Conservation (phyloP, 2,329 filamentous ascomycete species). For the Trichoderma breve region DNA sequence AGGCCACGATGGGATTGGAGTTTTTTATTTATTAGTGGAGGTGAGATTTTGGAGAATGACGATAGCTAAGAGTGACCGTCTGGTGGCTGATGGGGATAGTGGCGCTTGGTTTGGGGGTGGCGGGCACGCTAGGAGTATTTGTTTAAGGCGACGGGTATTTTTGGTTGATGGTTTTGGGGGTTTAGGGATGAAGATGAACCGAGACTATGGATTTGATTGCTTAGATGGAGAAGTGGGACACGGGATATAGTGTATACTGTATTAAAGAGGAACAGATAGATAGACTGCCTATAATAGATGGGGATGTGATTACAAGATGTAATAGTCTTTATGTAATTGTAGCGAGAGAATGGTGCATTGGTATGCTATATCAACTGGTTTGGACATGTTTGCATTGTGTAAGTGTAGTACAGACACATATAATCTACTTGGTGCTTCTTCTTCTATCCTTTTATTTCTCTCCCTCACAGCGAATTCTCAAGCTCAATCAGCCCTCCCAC, state of each 20-base stretch:
- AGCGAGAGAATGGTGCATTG: neutral
- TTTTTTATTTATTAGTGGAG: neutral
- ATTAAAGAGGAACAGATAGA: neutral
- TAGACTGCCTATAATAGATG: neutral
- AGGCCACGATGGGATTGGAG: slow-evolving; percentile 4
- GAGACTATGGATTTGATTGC: neutral
- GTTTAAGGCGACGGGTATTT: slow-evolving; percentile 15
- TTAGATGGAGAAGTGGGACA: neutral
- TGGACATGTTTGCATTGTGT: neutral
- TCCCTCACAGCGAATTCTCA: slow-evolving; percentile 24
- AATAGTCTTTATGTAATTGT: too few relatives aligned
- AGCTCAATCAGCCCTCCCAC: slow-evolving; percentile 25
- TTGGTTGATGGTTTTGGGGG: neutral
- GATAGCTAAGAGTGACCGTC: neutral
- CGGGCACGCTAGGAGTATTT: slow-evolving; percentile 2
- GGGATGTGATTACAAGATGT: neutral
- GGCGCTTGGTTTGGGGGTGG: neutral
- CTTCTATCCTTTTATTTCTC: neutral
- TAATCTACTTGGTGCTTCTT: neutral
- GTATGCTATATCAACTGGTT: neutral
- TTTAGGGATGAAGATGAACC: neutral
- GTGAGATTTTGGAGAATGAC: neutral
- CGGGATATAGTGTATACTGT: neutral
- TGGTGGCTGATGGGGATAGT: neutral
- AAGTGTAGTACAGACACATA: neutral